Evolutionary conservation across 345 rosid genomes (phyloP).

Genomic region (Moricandia arvensis): DNA sequence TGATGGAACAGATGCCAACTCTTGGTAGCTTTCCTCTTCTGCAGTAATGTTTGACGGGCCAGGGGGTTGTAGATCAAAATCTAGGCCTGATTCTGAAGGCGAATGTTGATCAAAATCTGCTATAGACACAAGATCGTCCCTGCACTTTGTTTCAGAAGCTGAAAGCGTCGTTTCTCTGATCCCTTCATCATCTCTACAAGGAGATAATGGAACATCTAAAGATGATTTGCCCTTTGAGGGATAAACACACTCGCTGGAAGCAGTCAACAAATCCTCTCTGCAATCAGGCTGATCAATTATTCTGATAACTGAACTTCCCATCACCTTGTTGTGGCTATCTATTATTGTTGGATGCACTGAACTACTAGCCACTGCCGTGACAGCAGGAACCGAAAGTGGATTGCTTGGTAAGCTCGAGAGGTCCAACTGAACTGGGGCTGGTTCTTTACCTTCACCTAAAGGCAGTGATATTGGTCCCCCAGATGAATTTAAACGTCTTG

Average conservation of each 20-base stretch:
- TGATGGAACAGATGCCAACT: slow-evolving; percentile 64
- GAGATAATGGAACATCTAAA: slow-evolving; percentile 50
- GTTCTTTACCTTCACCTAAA: slow-evolving; percentile 47
- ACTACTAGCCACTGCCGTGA: slow-evolving; percentile 43
- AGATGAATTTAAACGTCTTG: slow-evolving; percentile 59
- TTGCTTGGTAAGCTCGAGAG: slow-evolving; percentile 44
- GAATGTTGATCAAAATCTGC: slow-evolving; percentile 55
- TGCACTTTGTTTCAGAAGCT: slow-evolving; percentile 46
- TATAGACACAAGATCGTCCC: slow-evolving; percentile 41
- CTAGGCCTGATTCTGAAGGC: slow-evolving; percentile 44
- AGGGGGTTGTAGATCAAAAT: slow-evolving; percentile 50
- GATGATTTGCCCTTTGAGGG: slow-evolving; percentile 45
- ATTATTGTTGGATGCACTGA: slow-evolving; percentile 35
- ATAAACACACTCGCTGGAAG: slow-evolving; percentile 44
- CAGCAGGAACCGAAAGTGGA: slow-evolving; percentile 44
- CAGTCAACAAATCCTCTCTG: slow-evolving; percentile 46
- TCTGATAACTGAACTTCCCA: slow-evolving; percentile 44
- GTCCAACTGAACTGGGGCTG: slow-evolving; percentile 49
- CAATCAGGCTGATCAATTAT: slow-evolving; percentile 44
- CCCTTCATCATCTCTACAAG: slow-evolving; percentile 50
- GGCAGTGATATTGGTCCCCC: slow-evolving; percentile 46
- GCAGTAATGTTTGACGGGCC: slow-evolving; percentile 40
- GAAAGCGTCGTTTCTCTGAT: slow-evolving; percentile 39
- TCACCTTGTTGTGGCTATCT: slow-evolving; percentile 45
- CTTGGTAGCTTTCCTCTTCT: slow-evolving; percentile 63